Conservation (phyloP, 2,329 filamentous ascomycete genomes). For the Claviceps arundinis region DNA sequence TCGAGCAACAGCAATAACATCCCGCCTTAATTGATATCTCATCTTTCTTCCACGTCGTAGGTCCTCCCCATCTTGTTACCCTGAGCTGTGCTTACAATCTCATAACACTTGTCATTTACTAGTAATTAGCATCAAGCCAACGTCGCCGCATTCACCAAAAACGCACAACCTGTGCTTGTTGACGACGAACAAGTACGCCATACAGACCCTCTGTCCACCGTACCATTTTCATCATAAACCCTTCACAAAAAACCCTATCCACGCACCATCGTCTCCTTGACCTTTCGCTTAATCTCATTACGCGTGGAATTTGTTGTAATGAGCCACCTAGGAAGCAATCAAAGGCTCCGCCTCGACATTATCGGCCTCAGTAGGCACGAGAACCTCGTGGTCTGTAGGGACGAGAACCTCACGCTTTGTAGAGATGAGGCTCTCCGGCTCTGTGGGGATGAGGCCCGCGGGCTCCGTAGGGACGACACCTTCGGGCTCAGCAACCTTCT, state of each 20-base stretch:
- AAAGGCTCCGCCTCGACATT: constrained; percentile 17
- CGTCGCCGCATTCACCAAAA: background rate
- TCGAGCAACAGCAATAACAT: no score
- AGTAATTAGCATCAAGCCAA: background rate
- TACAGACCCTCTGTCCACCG: background rate
- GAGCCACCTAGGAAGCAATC: constrained; percentile 16
- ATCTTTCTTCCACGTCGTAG: no score
- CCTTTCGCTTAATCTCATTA: constrained; percentile 12
- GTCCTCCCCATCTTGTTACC: no score
- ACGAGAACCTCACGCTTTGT: constrained; percentile 10
- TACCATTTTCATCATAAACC: background rate
- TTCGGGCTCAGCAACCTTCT: constrained; percentile 10
- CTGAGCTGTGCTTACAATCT: background rate
- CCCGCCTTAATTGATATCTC: no score
- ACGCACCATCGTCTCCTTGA: constrained; percentile 10
- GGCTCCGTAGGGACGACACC: constrained; percentile 1
- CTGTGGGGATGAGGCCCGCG: constrained; percentile 11
- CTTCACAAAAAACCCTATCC: background rate
- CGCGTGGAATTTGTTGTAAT: constrained; percentile 14
- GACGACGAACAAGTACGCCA: constrained; percentile 15
- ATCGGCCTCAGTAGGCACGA: constrained; percentile 13
- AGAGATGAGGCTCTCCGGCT: constrained; percentile 5
- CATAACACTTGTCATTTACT: background rate
- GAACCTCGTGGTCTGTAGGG: background rate
- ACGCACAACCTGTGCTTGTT: background rate